Conservation (phyloP, 1,284 basidiomycete genomes). For the Ustanciosporium gigantosporum region DNA sequence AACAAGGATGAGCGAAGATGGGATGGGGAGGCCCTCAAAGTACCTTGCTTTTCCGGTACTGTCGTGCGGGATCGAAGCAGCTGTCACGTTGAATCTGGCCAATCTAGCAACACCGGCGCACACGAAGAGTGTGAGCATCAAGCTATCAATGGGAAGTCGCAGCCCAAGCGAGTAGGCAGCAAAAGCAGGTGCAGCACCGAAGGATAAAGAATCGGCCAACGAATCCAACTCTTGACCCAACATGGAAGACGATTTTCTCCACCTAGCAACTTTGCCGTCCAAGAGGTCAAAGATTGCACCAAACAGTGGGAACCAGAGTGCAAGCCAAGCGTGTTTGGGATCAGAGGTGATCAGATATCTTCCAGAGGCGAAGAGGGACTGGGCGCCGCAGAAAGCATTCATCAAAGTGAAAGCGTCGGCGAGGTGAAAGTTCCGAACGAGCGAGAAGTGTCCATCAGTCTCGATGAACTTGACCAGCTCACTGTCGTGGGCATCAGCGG, state of each 20-base stretch:
- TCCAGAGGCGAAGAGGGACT: slow-evolving; percentile 90
- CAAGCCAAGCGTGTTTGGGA: slow-evolving; percentile 67
- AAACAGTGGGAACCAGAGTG: slow-evolving; percentile 82
- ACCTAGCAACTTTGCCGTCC: slow-evolving; percentile 95
- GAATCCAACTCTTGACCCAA: slow-evolving; percentile 98
- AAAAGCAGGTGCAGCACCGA: slow-evolving; percentile 92
- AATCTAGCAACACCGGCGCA: slow-evolving; percentile 94
- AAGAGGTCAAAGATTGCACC: slow-evolving; percentile 98
- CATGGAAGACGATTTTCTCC: slow-evolving; percentile 92
- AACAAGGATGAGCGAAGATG: slow-evolving; percentile 82
- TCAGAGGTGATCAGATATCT: slow-evolving; percentile 84
- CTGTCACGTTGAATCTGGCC: slow-evolving; percentile 97
- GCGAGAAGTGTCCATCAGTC: slow-evolving; percentile 58
- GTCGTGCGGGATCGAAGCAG: slow-evolving; percentile 90
- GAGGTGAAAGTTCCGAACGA: slow-evolving; percentile 83
- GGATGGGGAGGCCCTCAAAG: slow-evolving; percentile 97
- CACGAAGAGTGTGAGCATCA: slow-evolving; percentile 85
- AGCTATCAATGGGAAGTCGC: slow-evolving; percentile 83
- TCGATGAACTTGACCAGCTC: slow-evolving; percentile 56
- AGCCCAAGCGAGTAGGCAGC: slow-evolving; percentile 89
- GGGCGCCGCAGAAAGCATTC: slow-evolving; percentile 97
- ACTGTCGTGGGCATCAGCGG: slow-evolving; percentile 1
- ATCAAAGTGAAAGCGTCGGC: slow-evolving; percentile 99
- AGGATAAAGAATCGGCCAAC: slow-evolving; percentile 95
- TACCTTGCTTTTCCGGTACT: slow-evolving; percentile 83